Conservation (phyloP, 805 yeast species). For the Pichia phayaonensis region DNA sequence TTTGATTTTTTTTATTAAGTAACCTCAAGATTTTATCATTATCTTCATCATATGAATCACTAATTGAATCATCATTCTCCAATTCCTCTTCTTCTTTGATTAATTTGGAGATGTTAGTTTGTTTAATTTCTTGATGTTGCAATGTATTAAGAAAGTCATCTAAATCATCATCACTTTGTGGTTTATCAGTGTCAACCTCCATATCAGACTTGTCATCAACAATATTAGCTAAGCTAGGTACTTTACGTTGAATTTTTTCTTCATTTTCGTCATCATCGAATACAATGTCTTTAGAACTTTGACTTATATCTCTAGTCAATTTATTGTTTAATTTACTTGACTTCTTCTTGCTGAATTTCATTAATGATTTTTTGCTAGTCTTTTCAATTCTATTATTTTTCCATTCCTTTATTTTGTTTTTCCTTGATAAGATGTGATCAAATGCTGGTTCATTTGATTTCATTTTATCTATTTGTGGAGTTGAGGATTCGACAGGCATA, state of each 20-base stretch:
- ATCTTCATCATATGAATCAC: conserved; percentile 11
- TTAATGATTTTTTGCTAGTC: conserved; percentile 12
- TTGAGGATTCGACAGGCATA: not conserved
- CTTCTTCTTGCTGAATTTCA: conserved; percentile 18
- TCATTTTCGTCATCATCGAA: not conserved
- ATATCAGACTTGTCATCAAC: too few species aligned
- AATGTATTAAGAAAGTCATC: not conserved
- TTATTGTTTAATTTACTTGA: conserved; percentile 2
- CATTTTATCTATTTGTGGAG: not conserved
- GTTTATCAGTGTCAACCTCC: not conserved
- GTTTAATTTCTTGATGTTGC: not conserved
- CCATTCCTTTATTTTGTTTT: conserved; percentile 54
- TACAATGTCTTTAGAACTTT: not conserved
- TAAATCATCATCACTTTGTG: not conserved
- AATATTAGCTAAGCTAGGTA: too few species aligned
- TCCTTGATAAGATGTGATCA: conserved; percentile 25
- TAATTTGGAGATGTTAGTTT: not conserved
- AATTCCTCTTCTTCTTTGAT: not conserved
- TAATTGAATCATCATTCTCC: not conserved
- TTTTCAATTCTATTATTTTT: conserved; percentile 14
- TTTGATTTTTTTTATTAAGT: conserved; percentile 39
- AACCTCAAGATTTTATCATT: conserved; percentile 30
- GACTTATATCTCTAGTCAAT: not conserved
- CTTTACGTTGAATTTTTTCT: too few species aligned
- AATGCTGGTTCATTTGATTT: not conserved